Base-by-base conservation (phyloP, 2,329 filamentous ascomycete species). In the Cryphonectria radicalis region DNA sequence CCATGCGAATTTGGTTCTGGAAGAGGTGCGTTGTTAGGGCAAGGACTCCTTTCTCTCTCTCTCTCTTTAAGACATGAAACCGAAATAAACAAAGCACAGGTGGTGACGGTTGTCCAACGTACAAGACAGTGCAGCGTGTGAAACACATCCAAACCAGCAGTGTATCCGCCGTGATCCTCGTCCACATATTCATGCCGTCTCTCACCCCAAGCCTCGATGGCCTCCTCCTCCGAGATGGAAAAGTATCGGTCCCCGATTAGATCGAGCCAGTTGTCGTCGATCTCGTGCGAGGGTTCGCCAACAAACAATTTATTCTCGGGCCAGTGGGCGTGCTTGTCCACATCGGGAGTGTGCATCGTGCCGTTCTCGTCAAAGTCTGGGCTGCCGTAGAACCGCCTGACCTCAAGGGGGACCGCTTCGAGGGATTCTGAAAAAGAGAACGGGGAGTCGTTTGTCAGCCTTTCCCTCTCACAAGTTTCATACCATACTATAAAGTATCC, bases 41-140 rank as follows among this genome's bases (percentile, higher is more conserved):
- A 11, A 40, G 37, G 37, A 11, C 2, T 40, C 1, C 8, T 40
- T 3, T 13, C 2, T 40, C 3, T 32, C 3, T 32, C 32, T 32
- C 32, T 32, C 32, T 32, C 32, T 32, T 4, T 32, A 4, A 32
- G 3, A 32, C 32, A 4, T 3, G 32, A 32, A 32, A 32, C 32
- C 2, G 32, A 32, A 32, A 32, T 32, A 32, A 32, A 32, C 32
- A 32, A 37, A 37, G 37, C 10, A 40, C 10, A 40, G 10, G 10
- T 40, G 37, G 10, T 40, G 37, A 40, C 10, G 37, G 1, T 11
- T 11, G 4, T 1, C 10, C 4, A 8, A 73, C 72, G 1, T 59
- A 74, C 73, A 35, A 76, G 60, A 22, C 75, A 76, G 35, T 76
- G 75, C 5, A 76, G 69, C 14, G 74, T 74, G 50, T 76, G 74